Evolutionary conservation across 176 grass and related monocot species (phyloP).

Genomic region (Poa pratensis): DNA sequence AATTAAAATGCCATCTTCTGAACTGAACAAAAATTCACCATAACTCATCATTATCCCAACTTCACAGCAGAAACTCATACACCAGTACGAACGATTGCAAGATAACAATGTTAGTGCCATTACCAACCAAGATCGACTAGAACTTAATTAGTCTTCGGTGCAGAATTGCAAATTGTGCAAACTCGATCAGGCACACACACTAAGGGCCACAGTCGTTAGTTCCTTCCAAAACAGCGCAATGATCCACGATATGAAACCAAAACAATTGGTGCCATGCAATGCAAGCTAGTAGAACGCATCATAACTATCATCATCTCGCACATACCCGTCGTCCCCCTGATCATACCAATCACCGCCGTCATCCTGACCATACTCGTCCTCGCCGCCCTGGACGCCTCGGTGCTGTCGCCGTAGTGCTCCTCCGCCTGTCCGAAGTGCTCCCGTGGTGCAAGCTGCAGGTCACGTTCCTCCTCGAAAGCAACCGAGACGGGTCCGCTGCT

Average conservation of each 20-base stretch:
- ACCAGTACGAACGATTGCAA: not conserved
- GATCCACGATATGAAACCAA: slow-evolving; percentile 11
- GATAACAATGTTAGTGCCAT: not conserved
- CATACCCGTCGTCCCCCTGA: slow-evolving; percentile 22
- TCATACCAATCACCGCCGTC: slow-evolving; percentile 12
- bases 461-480: not conserved
- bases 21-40: not conserved
- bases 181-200: not conserved
- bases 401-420: not conserved
- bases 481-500: not conserved
- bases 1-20: not conserved
- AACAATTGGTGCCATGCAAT: slow-evolving; percentile 1
- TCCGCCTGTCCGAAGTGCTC: not conserved
- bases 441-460: slow-evolving; percentile 10
- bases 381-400: not conserved
- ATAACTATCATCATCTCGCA: not conserved
- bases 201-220: not conserved
- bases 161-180: not conserved
- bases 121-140: not conserved
- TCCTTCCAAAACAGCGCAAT: not conserved
- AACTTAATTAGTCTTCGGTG: not conserved
- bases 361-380: not conserved
- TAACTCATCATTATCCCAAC: not conserved
- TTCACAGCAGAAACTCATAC: slow-evolving; percentile 12
- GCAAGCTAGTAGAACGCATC: slow-evolving; percentile 27